Percentiles rank a stretch among this genome's conserved stretches.
phyloP scores from a whole-genome alignment of 2,329 filamentous ascomycete species.

The Monosporascus sp. region DNA sequence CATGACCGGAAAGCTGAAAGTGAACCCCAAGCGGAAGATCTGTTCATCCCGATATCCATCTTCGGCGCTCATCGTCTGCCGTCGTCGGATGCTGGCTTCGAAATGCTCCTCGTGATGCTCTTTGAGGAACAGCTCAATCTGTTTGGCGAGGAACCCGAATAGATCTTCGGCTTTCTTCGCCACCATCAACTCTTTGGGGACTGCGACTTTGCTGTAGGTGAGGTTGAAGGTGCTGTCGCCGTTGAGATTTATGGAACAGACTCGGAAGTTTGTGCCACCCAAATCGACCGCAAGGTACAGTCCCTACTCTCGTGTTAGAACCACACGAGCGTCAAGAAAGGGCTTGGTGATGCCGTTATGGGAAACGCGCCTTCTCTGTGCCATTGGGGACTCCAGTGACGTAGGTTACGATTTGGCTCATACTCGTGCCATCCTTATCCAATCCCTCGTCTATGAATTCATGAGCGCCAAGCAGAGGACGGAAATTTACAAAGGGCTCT shows the following conservation, averaged over 20 bases:
- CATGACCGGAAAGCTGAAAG: constrained; percentile 94
- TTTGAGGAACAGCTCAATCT: constrained; percentile 84
- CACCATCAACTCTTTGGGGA: constrained; percentile 85
- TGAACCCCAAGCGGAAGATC: constrained; percentile 94
- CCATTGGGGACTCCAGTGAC: constrained; percentile 95
- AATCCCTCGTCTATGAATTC: constrained; percentile 67
- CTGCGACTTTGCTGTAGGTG: constrained; percentile 86
- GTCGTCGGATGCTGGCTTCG: constrained; percentile 60
- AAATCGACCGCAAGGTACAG: constrained; percentile 94
- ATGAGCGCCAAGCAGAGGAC: constrained; percentile 5
- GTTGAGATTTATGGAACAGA: constrained; percentile 90
- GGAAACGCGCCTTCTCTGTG: constrained; percentile 74
- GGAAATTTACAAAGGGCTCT: constrained; percentile 28
- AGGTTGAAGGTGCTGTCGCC: constrained; percentile 94
- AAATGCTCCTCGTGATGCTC: constrained; percentile 88
- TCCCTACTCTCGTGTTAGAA: constrained; percentile 50
- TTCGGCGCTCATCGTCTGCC: constrained; percentile 53
- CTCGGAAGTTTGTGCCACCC: constrained; percentile 97
- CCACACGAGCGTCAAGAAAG: not conserved
- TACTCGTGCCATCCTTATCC: constrained; percentile 66
- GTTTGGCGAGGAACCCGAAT: constrained; percentile 86
- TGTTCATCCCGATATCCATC: constrained; percentile 64
- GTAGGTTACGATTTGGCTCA: constrained; percentile 97
- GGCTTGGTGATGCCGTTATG: not conserved
- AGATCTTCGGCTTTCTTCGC: constrained; percentile 81